phyloP scores from a whole-genome alignment of 768 basidiomycete genomes.

The Boletellus ananas region DNA sequence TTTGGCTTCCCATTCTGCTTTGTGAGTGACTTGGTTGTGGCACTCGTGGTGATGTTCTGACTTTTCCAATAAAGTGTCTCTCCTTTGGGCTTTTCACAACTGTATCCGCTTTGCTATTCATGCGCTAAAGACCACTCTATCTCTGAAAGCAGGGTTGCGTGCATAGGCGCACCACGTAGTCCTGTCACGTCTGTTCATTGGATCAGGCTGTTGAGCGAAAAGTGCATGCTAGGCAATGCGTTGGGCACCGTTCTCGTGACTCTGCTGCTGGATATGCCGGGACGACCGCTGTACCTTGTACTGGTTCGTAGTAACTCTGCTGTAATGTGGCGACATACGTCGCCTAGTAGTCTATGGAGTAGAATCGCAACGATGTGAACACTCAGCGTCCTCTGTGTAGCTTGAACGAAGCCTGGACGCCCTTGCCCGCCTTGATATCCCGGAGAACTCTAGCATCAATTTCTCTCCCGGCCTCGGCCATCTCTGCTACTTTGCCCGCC shows the following conservation, averaged over 20 bases:
- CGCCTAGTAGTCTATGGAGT: not conserved
- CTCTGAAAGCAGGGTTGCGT: conserved; percentile 41
- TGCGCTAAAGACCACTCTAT: conserved; percentile 45
- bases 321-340: conserved; percentile 15
- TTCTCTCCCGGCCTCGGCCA: conserved; percentile 55
- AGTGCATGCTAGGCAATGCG: conserved; percentile 1
- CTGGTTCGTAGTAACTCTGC: conserved; percentile 13
- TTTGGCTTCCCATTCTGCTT: conserved; percentile 84
- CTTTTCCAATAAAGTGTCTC: conserved; percentile 42
- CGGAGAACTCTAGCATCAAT: conserved; percentile 68
- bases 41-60: conserved; percentile 5
- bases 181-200: not conserved
- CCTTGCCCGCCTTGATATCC: conserved; percentile 73
- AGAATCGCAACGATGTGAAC: not conserved
- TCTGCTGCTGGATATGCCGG: conserved; percentile 20
- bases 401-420: conserved; percentile 76
- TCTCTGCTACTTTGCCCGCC: conserved; percentile 50
- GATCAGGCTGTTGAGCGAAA: not conserved
- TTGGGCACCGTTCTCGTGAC: conserved; percentile 14
- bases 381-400: conserved; percentile 56
- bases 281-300: conserved; percentile 18
- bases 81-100: conserved; percentile 58
- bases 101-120: conserved; percentile 51
- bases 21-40: conserved; percentile 46
- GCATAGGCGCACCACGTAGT: conserved; percentile 17